Conservation (phyloP, 306 rosid species). For the Cicer judaicum region DNA sequence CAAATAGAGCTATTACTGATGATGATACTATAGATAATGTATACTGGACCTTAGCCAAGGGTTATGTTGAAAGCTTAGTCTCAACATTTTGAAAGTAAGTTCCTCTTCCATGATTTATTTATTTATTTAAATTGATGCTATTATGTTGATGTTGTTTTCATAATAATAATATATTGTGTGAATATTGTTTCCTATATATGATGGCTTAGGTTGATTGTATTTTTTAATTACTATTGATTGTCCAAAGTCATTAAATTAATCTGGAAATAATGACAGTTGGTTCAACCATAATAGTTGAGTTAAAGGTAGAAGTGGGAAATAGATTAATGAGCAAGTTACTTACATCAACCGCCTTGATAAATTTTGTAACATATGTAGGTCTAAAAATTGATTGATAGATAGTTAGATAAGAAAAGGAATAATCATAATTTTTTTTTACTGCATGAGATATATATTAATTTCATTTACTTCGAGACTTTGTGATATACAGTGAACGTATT, state of each 20-base stretch:
- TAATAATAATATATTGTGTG: too few species aligned
- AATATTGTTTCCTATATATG: too few species aligned
- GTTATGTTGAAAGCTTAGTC: background rate
- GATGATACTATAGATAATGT: too few species aligned
- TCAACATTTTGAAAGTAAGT: background rate
- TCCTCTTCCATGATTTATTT: background rate
- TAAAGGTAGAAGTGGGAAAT: too few species aligned
- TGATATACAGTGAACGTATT: background rate
- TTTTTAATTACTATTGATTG: background rate
- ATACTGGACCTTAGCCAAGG: background rate
- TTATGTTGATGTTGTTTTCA: background rate
- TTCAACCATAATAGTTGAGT: too few species aligned
- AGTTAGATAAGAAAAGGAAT: background rate
- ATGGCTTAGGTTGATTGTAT: too few species aligned
- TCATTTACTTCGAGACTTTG: background rate
- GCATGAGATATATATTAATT: too few species aligned
- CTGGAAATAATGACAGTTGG: too few species aligned
- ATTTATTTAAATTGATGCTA: background rate
- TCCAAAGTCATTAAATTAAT: too few species aligned
- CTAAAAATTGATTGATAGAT: background rate
- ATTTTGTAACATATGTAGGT: too few species aligned
- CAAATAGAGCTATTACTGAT: background rate
- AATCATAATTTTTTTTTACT: too few species aligned
- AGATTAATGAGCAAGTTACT: background rate
- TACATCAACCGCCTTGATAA: background rate